These are phyloP conservation scores for Amauroascus verrucosus DNA, from an alignment of 2,329 filamentous ascomycete genomes.

Conservation along the genomic window DNA sequence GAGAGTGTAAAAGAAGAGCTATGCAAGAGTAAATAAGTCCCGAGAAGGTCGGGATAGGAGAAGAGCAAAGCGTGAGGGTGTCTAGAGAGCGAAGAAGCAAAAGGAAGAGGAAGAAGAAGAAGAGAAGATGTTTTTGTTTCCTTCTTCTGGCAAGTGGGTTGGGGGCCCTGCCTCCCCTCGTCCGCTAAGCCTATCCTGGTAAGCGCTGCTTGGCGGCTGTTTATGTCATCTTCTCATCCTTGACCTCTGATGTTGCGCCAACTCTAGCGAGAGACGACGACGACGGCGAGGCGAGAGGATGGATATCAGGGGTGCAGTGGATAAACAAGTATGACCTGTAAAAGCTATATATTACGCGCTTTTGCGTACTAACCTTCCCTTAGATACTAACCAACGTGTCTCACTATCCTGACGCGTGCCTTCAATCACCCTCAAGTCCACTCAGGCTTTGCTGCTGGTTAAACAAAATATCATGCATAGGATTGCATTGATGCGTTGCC, in stretches of 20 bases:
- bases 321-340: too few species aligned
- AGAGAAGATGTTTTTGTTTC: constrained; percentile 12
- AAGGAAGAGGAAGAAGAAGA: not conserved
- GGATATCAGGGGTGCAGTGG: not conserved
- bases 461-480: too few species aligned
- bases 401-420: not conserved
- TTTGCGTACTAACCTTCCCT: too few species aligned
- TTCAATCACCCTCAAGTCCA: too few species aligned
- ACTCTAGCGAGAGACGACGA: too few species aligned
- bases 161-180: not conserved
- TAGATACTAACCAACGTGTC: not conserved
- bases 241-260: too few species aligned
- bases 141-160: constrained; percentile 7
- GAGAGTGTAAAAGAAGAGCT: too few species aligned
- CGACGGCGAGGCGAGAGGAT: not conserved
- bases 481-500: too few species aligned
- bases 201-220: not conserved
- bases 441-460: too few species aligned
- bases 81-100: constrained; percentile 13
- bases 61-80: not conserved
- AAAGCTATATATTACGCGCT: too few species aligned
- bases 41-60: not conserved
- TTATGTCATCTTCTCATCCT: constrained; percentile 3
- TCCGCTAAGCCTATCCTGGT: constrained; percentile 2
- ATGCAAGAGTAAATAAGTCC: not conserved